Evolutionary conservation across 192 early-diverging fungal genomes (phyloP).

Genomic region (Rhizoclosmatium sp.): DNA sequence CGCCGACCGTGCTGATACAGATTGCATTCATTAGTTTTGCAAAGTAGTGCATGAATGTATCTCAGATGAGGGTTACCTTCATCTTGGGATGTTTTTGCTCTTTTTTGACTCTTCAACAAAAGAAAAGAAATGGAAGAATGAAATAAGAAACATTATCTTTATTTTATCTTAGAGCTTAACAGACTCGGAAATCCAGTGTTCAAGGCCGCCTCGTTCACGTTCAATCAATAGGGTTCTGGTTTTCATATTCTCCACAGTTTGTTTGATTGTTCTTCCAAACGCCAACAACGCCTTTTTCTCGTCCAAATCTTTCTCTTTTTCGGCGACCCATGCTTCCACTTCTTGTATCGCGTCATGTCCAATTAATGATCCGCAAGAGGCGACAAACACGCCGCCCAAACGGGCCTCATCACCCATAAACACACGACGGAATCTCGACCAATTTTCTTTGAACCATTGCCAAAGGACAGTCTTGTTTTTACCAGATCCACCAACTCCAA

Average conservation of each 20-base stretch:
- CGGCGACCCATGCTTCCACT: slow-evolving; percentile 23
- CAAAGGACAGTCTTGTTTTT: background rate
- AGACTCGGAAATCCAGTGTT: background rate
- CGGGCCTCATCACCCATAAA: slow-evolving; percentile 8
- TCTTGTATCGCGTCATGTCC: slow-evolving; percentile 20
- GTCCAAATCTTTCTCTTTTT: background rate
- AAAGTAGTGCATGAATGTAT: too few species aligned
- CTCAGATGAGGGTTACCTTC: background rate
- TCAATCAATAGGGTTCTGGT: slow-evolving; percentile 4
- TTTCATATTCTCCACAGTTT: slow-evolving; percentile 18
- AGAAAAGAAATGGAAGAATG: background rate
- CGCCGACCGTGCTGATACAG: slow-evolving; percentile 19
- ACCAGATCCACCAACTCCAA: slow-evolving; percentile 1
- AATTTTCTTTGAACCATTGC: slow-evolving; percentile 34
- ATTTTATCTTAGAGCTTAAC: too few species aligned
- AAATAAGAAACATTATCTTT: too few species aligned
- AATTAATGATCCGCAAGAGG: background rate
- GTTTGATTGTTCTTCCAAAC: background rate
- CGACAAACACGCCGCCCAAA: slow-evolving; percentile 3
- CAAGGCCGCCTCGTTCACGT: background rate
- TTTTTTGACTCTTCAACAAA: background rate
- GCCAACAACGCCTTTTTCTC: background rate
- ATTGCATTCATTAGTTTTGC: background rate
- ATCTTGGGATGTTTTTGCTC: background rate
- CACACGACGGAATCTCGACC: background rate